Conservation (phyloP, 305 asterid species). For the Fraxinus xanthoxyloides region DNA sequence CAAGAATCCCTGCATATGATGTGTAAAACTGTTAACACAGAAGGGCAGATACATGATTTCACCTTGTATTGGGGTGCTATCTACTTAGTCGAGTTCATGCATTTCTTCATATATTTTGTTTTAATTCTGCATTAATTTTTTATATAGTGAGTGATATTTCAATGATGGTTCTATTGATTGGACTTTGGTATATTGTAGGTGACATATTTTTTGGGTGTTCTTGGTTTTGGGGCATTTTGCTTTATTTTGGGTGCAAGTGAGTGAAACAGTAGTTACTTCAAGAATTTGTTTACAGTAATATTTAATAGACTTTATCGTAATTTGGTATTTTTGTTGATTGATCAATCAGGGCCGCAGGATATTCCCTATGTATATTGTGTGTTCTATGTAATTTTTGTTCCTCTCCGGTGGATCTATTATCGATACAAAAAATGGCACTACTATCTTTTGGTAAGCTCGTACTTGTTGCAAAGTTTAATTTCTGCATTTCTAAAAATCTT, state of each 20-base stretch:
- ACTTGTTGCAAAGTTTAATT: not conserved
- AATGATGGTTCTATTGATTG: constrained; percentile 10
- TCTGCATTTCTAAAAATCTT: not conserved
- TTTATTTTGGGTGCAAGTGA: constrained; percentile 95
- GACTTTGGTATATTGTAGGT: constrained; percentile 47
- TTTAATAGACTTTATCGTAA: constrained; percentile 11
- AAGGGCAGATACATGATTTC: not conserved
- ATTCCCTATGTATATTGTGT: constrained; percentile 77
- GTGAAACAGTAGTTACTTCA: constrained; percentile 22
- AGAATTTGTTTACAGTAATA: not conserved
- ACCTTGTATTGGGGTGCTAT: not conserved
- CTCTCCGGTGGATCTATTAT: constrained; percentile 93
- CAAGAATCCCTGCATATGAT: not conserved
- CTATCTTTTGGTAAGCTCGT: constrained; percentile 68
- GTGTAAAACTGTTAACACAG: not conserved
- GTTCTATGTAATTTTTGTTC: constrained; percentile 84
- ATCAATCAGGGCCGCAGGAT: constrained; percentile 86
- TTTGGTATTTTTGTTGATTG: constrained; percentile 21
- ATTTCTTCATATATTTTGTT: not conserved
- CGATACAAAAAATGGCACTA: constrained; percentile 98
- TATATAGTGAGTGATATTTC: not conserved
- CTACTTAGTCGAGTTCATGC: not conserved
- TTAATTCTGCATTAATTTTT: not conserved
- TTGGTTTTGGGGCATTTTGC: constrained; percentile 93
- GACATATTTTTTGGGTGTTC: constrained; percentile 88